Conservation (phyloP, 352 stramenopile genomes). For the Pilasporangium apinafurcum region DNA sequence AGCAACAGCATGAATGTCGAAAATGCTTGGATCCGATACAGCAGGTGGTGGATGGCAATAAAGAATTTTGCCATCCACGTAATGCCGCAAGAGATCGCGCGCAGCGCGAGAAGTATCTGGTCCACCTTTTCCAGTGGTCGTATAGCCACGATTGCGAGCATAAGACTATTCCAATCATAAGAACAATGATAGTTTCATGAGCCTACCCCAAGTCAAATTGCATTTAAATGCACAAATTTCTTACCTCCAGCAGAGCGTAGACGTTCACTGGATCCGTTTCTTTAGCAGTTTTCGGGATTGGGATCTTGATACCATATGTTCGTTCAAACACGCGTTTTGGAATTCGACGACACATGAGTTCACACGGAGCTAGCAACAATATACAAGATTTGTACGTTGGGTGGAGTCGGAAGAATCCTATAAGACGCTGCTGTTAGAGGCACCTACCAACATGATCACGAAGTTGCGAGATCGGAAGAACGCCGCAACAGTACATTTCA, state of each 20-base stretch:
- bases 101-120: constrained; percentile 93
- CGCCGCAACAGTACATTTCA: constrained; percentile 98
- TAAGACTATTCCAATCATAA: constrained; percentile 60
- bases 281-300: constrained; percentile 47
- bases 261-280: constrained; percentile 76
- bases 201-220: too few relatives aligned
- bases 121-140: constrained; percentile 91
- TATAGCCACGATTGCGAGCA: constrained; percentile 85
- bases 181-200: too few relatives aligned
- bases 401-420: constrained; percentile 11
- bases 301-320: constrained; percentile 95
- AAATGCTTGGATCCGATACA: constrained; percentile 36
- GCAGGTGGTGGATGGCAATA: constrained; percentile 95
- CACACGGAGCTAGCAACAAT: constrained; percentile 68
- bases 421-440: constrained; percentile 3
- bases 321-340: constrained; percentile 94
- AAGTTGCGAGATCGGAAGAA: constrained; percentile 98
- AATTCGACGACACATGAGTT: constrained; percentile 93
- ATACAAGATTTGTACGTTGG: constrained; percentile 5
- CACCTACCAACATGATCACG: constrained; percentile 88
- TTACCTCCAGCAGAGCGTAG: constrained; percentile 67
- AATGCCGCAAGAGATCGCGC: constrained; percentile 96
- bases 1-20: constrained; percentile 72
- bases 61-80: constrained; percentile 95
- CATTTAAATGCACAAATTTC: too few relatives aligned